Base-by-base conservation (phyloP, 805 yeast genomes). In the Teunomyces lycoperdinae region DNA sequence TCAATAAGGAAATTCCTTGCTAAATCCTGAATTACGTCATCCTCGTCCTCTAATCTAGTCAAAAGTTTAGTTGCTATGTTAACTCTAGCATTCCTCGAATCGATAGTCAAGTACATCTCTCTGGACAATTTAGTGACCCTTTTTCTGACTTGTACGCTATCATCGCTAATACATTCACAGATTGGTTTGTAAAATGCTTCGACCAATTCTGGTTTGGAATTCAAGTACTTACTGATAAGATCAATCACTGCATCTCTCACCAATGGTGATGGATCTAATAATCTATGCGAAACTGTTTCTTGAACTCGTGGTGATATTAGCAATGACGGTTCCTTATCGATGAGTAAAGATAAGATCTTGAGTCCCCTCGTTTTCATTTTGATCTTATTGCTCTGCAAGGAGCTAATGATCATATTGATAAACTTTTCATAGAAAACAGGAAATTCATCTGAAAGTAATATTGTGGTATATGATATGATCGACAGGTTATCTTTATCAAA, bases 161-260 rank as follows among this genome's bases (percentile, higher is more conserved):
- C 77, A 56, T 89, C 94, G 46, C 64, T 68, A 30, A 76, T 60
- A 53, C 82, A 60, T 9, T 70, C 77, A 39, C 81, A 70, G 6
- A 86, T 64, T 13, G 78, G 66, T 7, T 60, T 65, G 57, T 80
- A 80, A 52, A 78, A 83, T 26, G 74, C 75, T 2, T 73, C 71
- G 16, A 78, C 68, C 28, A 76, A 59, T 3, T 70, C 74, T 0
- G 81, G 79, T 43, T 72, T 72, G 2, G 68, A 54, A 2, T 66
- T 56, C 34, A 83, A 58, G 46, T 76, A 79, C 44, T 70, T 73
- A 9, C 76, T 74, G 24, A 89, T 64, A 34, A 89, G 70, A 38
- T 87, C 94, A 27, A 89, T 67, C 2, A 84, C 84, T 0, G 95
- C 88, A 56, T 85, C 90, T 49, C 89, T 75, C 0, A 89, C 92